These are phyloP conservation scores for Penicillium sp. DNA, from an alignment of 2,329 filamentous ascomycete genomes.

Conservation along the genomic window DNA sequence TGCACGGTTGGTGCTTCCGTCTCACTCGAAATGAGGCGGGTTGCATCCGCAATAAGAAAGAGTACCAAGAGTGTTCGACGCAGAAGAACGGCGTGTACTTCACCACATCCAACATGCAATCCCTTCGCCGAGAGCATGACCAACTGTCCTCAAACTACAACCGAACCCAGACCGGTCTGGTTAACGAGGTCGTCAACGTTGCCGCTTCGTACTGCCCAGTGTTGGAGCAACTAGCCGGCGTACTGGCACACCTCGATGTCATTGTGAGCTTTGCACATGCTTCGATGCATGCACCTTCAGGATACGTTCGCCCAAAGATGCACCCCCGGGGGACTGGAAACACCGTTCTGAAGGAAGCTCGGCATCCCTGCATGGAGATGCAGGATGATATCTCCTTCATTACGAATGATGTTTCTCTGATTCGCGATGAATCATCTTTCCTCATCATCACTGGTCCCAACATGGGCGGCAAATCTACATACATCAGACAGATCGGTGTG, in stretches of 20 bases:
- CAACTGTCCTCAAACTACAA: constrained; percentile 94
- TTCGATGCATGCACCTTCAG: constrained; percentile 85
- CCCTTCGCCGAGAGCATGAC: constrained; percentile 84
- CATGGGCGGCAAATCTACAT: constrained; percentile 98
- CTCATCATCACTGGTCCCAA: constrained; percentile 97
- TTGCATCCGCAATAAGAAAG: constrained; percentile 85
- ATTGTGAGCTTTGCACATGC: constrained; percentile 92
- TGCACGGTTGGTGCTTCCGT: constrained; percentile 95
- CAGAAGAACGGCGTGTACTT: constrained; percentile 99
- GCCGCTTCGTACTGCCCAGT: constrained; percentile 94
- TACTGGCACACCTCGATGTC: constrained; percentile 91
- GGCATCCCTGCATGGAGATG: constrained; percentile 97
- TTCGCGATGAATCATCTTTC: constrained; percentile 78
- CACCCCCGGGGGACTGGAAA: constrained; percentile 83
- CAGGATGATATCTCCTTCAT: constrained; percentile 99
- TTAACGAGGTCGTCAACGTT: constrained; percentile 87
- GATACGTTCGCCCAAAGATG: constrained; percentile 88
- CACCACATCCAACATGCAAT: constrained; percentile 78
- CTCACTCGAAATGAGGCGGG: constrained; percentile 86
- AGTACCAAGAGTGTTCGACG: constrained; percentile 92
- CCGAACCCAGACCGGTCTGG: constrained; percentile 84
- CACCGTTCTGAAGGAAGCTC: constrained; percentile 85
- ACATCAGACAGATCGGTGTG: constrained; percentile 95
- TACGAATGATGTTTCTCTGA: constrained; percentile 87
- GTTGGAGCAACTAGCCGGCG: constrained; percentile 79